Conservation (phyloP, 2,329 filamentous ascomycete genomes). For the Ophiostoma tasmaniense region DNA sequence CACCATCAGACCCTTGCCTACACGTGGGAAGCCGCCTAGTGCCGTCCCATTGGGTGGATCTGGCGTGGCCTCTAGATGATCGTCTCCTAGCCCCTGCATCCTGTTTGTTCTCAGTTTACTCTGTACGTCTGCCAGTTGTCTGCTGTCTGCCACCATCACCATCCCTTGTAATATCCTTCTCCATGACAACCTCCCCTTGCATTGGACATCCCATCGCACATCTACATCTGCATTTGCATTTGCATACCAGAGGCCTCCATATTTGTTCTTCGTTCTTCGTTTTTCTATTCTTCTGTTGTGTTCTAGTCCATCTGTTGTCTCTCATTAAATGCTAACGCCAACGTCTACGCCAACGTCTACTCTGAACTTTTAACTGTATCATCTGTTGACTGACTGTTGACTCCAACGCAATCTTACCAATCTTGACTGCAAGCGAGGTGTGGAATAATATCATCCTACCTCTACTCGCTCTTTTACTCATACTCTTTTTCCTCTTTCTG, state of each 20-base stretch:
- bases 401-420: too few species aligned
- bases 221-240: background rate
- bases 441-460: background rate
- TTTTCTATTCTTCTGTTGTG: background rate
- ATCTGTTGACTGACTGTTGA: too few species aligned
- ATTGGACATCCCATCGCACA: background rate
- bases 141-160: background rate
- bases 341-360: too few species aligned
- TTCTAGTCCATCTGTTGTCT: background rate
- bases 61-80: background rate
- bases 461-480: too few species aligned
- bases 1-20: background rate
- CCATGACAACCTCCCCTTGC: background rate
- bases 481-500: background rate
- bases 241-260: background rate
- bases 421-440: too few species aligned
- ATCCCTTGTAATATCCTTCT: background rate
- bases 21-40: slow-evolving; percentile 1
- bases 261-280: background rate
- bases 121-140: background rate
- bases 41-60: background rate
- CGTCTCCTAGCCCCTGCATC: slow-evolving; percentile 2
- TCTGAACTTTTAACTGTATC: too few species aligned
- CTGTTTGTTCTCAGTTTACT: background rate
- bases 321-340: too few species aligned